Evolutionary conservation across 371 early-diverging fungal genomes (phyloP), one percentile per base, ranked within the genome.

Genomic region (Phascolomyces articulosus): DNA sequence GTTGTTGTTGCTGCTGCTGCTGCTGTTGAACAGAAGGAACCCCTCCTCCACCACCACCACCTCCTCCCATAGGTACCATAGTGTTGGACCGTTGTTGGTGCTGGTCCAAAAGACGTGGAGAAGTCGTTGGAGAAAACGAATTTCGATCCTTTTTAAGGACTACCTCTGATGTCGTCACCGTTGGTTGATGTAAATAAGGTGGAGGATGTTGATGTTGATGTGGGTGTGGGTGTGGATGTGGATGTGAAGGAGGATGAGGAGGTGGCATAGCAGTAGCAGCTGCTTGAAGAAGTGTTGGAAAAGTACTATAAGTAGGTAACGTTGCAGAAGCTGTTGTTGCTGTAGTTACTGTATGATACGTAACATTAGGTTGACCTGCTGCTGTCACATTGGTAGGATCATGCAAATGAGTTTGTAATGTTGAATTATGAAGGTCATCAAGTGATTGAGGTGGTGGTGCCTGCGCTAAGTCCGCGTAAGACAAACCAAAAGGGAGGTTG

Each of bases 391-490:
- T 24, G n/a, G 60, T 40, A 16, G 68, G 23, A 18, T 67, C 58
- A 18, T 62, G 63, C 40, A 58, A 60, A 48, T 60, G 64, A 31
- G 44, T 62, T 49, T 59, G 60, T n/a, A 65, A 62, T 48, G 60
- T 61, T 20, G 70, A 54, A 59, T 62, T 70, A 51, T 70, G 65
- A 10, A 70, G 63, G 29, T 61, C 68, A n/a, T 70, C 67, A 28
- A 71, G 58, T 23, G 63, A 55, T 55, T 13, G 64, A 28, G 67
- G 58, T 23, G 63, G 48, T 55, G 29, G 64, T 57, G 67, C 59
- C 49, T 65, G 71, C 55, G 71, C 67, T 44, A 71, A 67, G 64
- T 71, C 71, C 55, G 71, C 64, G 63, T 71, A 71, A 49, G 67
- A 58, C 59, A 71, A 61, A 57, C 67, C 62, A 51, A 71, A 71